Percentiles rank a stretch among this genome's conserved stretches.
These are phyloP conservation scores for Coniochaeta sp. DNA, from an alignment of 2,329 filamentous ascomycete species.

Conservation along the genomic window DNA sequence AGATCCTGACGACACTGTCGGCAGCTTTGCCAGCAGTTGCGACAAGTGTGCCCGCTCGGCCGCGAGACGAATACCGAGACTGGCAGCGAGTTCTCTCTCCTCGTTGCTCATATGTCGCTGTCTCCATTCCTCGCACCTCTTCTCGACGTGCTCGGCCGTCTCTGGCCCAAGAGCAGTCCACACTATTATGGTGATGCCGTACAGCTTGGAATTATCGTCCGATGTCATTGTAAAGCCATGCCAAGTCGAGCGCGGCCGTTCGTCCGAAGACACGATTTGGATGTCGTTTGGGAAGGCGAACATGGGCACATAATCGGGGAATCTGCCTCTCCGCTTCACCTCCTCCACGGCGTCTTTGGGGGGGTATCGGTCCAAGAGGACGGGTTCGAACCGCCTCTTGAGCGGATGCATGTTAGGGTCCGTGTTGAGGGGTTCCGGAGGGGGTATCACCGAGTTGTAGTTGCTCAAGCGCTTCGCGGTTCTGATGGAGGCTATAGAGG, in stretches of 20 bases:
- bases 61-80: constrained; percentile 80
- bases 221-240: constrained; percentile 98
- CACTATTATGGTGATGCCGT: constrained; percentile 84
- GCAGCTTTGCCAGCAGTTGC: constrained; percentile 75
- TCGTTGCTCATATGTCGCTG: constrained; percentile 83
- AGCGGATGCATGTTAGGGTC: constrained; percentile 94
- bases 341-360: constrained; percentile 78
- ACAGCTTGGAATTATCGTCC: constrained; percentile 83
- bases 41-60: constrained; percentile 85
- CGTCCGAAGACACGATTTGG: constrained; percentile 90
- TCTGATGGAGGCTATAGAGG: constrained; percentile 49
- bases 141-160: constrained; percentile 77
- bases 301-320: constrained; percentile 98
- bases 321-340: constrained; percentile 68
- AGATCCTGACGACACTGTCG: constrained; percentile 72
- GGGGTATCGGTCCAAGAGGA: constrained; percentile 91
- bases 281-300: constrained; percentile 99
- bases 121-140: constrained; percentile 76
- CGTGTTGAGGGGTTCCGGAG: constrained; percentile 80
- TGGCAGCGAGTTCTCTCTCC: constrained; percentile 86
- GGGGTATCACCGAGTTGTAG: constrained; percentile 96
- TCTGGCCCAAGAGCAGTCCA: constrained; percentile 83
- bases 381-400: constrained; percentile 88
- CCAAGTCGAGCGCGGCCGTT: constrained; percentile 92
- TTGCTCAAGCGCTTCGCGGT: constrained; percentile 88